Evolutionary conservation across 2,329 filamentous ascomycete genomes (phyloP).

Genomic region (Microcyclospora pomicola): DNA sequence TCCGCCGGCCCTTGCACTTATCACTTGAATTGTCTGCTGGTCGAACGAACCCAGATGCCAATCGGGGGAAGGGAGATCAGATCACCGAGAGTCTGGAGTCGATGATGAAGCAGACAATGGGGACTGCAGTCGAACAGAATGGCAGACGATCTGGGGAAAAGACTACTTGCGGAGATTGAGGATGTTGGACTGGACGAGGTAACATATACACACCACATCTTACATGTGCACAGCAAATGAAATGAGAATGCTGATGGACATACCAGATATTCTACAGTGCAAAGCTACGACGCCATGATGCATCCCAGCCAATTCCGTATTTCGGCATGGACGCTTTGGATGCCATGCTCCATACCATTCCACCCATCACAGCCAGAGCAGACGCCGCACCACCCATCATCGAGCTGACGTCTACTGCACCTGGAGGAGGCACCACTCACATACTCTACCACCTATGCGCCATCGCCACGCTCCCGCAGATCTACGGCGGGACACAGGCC

Average conservation of each 20-base stretch:
- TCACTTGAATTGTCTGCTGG: too few species aligned
- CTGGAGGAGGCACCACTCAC: conserved; percentile 44
- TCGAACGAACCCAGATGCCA: too few species aligned
- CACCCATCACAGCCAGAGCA: conserved; percentile 5
- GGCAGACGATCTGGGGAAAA: conserved; percentile 38
- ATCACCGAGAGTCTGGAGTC: too few species aligned
- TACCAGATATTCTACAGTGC: conserved; percentile 29
- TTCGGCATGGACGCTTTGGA: conserved; percentile 38
- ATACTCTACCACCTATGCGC: conserved; percentile 44
- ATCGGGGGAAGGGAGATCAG: too few species aligned
- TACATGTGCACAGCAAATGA: not conserved
- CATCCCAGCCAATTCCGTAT: conserved; percentile 1
- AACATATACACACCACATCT: not conserved
- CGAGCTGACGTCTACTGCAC: conserved; percentile 39
- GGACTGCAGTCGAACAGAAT: conserved; percentile 5
- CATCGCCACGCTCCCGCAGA: conserved; percentile 36
- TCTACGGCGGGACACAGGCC: conserved; percentile 32
- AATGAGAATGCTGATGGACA: too few species aligned
- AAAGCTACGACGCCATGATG: conserved; percentile 12
- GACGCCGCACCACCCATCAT: conserved; percentile 27
- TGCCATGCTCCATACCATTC: conserved; percentile 15
- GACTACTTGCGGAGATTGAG: conserved; percentile 38
- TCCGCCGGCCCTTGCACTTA: too few species aligned
- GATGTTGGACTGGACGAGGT: conserved; percentile 37
- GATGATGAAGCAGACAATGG: too few species aligned